Percentiles rank a stretch among this genome's conserved stretches.
Conservation (phyloP, 192 early-diverging fungal species). For the Allomyces arbusculus region DNA sequence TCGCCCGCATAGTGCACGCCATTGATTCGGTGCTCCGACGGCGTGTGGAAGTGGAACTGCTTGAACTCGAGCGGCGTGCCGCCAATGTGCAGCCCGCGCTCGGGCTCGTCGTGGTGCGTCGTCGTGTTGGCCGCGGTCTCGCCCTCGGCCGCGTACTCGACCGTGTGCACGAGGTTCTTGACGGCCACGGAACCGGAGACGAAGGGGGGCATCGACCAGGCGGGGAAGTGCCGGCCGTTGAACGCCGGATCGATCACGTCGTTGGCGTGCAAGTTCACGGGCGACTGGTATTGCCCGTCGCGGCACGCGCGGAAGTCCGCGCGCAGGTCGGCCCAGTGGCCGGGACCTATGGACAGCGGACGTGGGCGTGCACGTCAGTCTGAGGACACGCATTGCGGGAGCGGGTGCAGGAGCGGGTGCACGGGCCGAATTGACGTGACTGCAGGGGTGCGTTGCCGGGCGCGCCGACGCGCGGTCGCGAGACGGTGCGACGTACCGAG, state of each 20-base stretch:
- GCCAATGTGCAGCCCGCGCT: conserved; percentile 8
- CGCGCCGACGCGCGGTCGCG: no score
- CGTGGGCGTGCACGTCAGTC: no score
- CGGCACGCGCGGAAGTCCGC: conserved; percentile 8
- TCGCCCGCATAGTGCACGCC: conserved; percentile 14
- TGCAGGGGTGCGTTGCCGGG: no score
- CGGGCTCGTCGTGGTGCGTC: background rate
- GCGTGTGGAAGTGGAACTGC: conserved; percentile 43
- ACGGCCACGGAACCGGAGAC: background rate
- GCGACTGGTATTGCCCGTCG: conserved; percentile 23
- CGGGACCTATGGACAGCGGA: no score
- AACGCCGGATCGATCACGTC: background rate
- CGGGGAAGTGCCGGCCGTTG: no score
- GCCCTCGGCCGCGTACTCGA: conserved; percentile 16
- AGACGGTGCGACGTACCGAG: no score
- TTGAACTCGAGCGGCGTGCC: conserved; percentile 14
- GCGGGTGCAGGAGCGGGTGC: no score
- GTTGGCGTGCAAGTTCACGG: conserved; percentile 18
- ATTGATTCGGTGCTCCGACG: conserved; percentile 31
- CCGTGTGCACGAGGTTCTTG: conserved; percentile 3
- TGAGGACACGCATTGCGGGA: no score
- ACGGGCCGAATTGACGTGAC: no score
- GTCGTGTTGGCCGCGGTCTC: conserved; percentile 17
- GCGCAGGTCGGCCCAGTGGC: conserved; percentile 11
- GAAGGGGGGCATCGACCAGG: background rate